A percentile compares a stretch with the other conserved stretches of the same genome.
Conservation (phyloP, 2,329 filamentous ascomycete species). For the Ophiognomonia clavigignenti-juglandacearum region DNA sequence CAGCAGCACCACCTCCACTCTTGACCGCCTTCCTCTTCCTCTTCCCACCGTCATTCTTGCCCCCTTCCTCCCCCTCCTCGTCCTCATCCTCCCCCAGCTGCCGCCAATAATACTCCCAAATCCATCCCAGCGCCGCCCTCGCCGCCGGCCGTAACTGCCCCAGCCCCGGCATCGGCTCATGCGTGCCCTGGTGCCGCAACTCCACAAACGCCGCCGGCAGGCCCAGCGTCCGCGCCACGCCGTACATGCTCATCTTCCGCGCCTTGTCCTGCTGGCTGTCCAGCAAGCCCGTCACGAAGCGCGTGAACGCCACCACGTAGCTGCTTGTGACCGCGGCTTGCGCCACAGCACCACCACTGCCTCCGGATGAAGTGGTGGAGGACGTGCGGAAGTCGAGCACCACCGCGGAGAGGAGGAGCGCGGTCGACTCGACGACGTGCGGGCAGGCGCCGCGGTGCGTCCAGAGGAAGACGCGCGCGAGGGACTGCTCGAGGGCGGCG, state of each 20-base stretch:
- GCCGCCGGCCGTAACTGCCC: slow-evolving; percentile 67
- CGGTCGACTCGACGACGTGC: slow-evolving; percentile 75
- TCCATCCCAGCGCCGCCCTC: slow-evolving; percentile 70
- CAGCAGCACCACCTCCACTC: not conserved
- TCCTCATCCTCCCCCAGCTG: slow-evolving; percentile 32
- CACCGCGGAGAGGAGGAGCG: slow-evolving; percentile 64
- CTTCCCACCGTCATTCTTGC: not conserved
- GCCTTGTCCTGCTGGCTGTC: slow-evolving; percentile 67
- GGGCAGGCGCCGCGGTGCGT: slow-evolving; percentile 70
- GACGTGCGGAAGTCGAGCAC: slow-evolving; percentile 52
- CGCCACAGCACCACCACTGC: slow-evolving; percentile 20
- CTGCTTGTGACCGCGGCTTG: slow-evolving; percentile 50
- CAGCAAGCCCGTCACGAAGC: slow-evolving; percentile 78
- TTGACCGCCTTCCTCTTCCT: slow-evolving; percentile 2
- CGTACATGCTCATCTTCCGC: slow-evolving; percentile 68
- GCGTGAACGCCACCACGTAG: slow-evolving; percentile 71
- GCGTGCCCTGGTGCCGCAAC: slow-evolving; percentile 82
- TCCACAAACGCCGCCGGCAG: slow-evolving; percentile 80
- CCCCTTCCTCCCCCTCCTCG: not conserved
- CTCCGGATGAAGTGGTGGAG: no score
- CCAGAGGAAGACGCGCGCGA: slow-evolving; percentile 61
- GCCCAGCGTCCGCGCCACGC: slow-evolving; percentile 61
- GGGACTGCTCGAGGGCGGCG: slow-evolving; percentile 33
- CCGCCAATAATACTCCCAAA: slow-evolving; percentile 86
- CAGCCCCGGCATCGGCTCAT: slow-evolving; percentile 78